These are phyloP conservation scores for Penicillium salamii DNA, from an alignment of 495 filamentous ascomycete species.

Conservation along the genomic window DNA sequence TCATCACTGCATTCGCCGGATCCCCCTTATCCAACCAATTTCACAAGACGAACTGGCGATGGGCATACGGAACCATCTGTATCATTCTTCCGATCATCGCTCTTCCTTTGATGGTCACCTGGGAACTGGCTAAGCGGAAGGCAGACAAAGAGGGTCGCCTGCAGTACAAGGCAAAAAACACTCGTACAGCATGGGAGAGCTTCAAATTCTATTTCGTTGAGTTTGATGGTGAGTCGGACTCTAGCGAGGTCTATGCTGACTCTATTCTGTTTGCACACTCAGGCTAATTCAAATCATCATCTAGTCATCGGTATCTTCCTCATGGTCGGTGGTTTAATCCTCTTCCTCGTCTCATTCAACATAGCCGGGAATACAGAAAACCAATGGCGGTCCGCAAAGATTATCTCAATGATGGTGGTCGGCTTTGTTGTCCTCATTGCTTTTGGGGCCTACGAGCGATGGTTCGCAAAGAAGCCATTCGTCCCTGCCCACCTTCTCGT, in stretches of 20 bases:
- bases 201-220: conserved; percentile 53
- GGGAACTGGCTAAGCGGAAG: conserved; percentile 52
- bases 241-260: too few species aligned
- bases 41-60: conserved; percentile 54
- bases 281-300: not conserved
- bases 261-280: not conserved
- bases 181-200: conserved; percentile 37
- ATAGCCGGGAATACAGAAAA: conserved; percentile 43
- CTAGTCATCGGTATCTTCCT: conserved; percentile 54
- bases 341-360: conserved; percentile 62
- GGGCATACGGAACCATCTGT: conserved; percentile 57
- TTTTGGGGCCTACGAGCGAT: conserved; percentile 57
- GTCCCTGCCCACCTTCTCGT: conserved; percentile 55
- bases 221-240: conserved; percentile 49
- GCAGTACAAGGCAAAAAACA: conserved; percentile 26
- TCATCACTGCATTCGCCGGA: conserved; percentile 43
- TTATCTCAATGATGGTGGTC: conserved; percentile 57
- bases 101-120: conserved; percentile 44
- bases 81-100: conserved; percentile 56
- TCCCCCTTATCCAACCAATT: conserved; percentile 30
- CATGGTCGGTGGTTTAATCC: conserved; percentile 51
- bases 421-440: conserved; percentile 51
- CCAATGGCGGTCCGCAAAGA: conserved; percentile 48
- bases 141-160: conserved; percentile 42
- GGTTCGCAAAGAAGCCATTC: conserved; percentile 53